A percentile compares a stretch with the other conserved stretches of the same genome.
These are phyloP conservation scores for Antarctomyces pellizariae DNA, from an alignment of 495 filamentous ascomycete species.

Conservation along the genomic window DNA sequence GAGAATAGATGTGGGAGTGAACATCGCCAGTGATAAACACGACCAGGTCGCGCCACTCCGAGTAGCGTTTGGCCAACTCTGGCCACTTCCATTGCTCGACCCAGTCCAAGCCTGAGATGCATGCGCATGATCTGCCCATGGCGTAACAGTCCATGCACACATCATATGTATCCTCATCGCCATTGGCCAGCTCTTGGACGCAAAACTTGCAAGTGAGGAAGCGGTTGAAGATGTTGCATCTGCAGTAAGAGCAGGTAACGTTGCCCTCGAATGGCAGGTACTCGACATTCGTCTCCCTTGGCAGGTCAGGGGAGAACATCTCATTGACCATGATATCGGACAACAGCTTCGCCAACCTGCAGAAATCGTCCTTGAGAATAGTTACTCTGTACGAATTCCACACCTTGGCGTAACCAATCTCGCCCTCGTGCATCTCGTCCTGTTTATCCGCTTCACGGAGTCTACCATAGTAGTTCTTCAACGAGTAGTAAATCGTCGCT, in stretches of 20 bases:
- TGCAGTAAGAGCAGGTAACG: slow-evolving; percentile 85
- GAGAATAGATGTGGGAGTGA: slow-evolving; percentile 25
- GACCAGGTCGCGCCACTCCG: slow-evolving; percentile 56
- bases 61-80: slow-evolving; percentile 52
- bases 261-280: slow-evolving; percentile 60
- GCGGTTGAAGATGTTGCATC: slow-evolving; percentile 91
- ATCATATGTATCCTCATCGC: slow-evolving; percentile 62
- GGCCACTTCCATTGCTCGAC: slow-evolving; percentile 80
- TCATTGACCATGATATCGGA: slow-evolving; percentile 62
- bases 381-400: slow-evolving; percentile 31
- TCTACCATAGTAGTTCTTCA: slow-evolving; percentile 49
- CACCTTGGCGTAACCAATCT: slow-evolving; percentile 5
- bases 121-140: slow-evolving; percentile 79
- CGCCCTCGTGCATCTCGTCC: slow-evolving; percentile 20
- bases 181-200: slow-evolving; percentile 24
- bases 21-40: slow-evolving; percentile 38
- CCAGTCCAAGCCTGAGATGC: slow-evolving; percentile 68
- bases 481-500: slow-evolving; percentile 69
- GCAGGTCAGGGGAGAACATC: slow-evolving; percentile 41
- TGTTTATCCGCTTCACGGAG: slow-evolving; percentile 23
- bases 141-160: slow-evolving; percentile 93
- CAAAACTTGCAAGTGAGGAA: slow-evolving; percentile 81
- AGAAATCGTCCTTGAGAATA: slow-evolving; percentile 55
- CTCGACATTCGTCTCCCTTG: slow-evolving; percentile 40
- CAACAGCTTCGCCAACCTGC: slow-evolving; percentile 49